These are phyloP conservation scores for Cordyceps militaris DNA, from an alignment of 2,329 filamentous ascomycete genomes.

Conservation along the genomic window DNA sequence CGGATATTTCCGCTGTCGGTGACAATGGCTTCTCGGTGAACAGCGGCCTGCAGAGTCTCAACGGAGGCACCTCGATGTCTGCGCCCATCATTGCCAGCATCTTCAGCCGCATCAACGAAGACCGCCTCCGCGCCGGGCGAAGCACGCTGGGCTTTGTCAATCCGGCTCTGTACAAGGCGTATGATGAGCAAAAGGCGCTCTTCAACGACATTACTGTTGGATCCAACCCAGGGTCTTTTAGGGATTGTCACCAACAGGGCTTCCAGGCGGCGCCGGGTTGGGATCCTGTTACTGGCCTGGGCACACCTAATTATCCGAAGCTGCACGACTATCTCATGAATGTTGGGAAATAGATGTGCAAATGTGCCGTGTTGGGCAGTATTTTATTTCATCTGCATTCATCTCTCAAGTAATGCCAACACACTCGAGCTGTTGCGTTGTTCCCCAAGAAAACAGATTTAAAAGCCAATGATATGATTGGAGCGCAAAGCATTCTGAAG, in stretches of 20 bases:
- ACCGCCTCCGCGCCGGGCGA: slow-evolving; percentile 25
- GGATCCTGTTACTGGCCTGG: slow-evolving; percentile 1
- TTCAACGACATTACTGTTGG: background rate
- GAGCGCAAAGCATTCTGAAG: background rate
- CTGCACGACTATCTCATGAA: background rate
- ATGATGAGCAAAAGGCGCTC: background rate
- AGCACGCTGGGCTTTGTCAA: slow-evolving; percentile 28
- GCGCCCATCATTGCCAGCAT: slow-evolving; percentile 17
- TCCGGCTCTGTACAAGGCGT: slow-evolving; percentile 11
- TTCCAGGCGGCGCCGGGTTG: background rate
- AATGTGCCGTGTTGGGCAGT: too few relatives aligned
- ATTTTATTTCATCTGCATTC: too few relatives aligned
- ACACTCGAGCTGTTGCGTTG: too few relatives aligned
- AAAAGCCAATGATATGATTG: background rate
- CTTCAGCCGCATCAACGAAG: slow-evolving; percentile 17
- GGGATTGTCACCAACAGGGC: background rate
- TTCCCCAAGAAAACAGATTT: background rate
- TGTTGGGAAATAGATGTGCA: background rate
- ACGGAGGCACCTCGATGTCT: slow-evolving; percentile 13
- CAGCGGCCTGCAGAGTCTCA: slow-evolving; percentile 17
- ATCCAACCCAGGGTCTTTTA: background rate
- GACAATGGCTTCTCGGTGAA: slow-evolving; percentile 36
- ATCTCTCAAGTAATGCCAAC: too few relatives aligned
- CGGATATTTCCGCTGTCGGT: slow-evolving; percentile 36
- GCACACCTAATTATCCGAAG: background rate